Conservation (phyloP, 1,139 yeast genomes). For the Kazachstania sp. region DNA sequence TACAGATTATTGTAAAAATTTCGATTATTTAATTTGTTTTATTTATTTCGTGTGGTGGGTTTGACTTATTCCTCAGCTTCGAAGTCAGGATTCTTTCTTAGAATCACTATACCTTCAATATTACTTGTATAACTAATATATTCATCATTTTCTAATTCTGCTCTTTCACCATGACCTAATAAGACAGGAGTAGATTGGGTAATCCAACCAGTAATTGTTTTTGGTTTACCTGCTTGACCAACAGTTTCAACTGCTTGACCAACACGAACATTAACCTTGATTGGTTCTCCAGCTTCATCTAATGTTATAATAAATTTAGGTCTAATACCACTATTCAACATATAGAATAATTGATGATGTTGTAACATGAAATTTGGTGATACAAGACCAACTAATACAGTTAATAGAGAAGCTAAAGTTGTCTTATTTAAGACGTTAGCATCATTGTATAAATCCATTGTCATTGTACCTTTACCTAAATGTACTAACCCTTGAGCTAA, state of each 20-base stretch:
- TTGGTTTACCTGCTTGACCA: constrained; percentile 98
- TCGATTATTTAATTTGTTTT: neutral
- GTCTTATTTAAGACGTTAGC: constrained; percentile 82
- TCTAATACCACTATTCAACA: constrained; percentile 79
- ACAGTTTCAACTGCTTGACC: constrained; percentile 99
- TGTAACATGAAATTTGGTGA: constrained; percentile 66
- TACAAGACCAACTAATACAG: constrained; percentile 74
- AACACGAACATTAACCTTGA: constrained; percentile 93
- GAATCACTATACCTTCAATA: constrained; percentile 86
- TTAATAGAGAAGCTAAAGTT: constrained; percentile 80
- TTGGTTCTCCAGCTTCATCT: constrained; percentile 78
- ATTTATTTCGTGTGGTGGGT: neutral
- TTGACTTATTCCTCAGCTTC: constrained; percentile 44
- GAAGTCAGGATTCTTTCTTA: constrained; percentile 83
- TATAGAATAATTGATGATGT: constrained; percentile 75
- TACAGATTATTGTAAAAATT: neutral
- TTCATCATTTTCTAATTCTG: constrained; percentile 86
- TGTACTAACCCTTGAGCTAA: constrained; percentile 92
- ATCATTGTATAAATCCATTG: constrained; percentile 85
- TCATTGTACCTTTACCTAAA: constrained; percentile 86
- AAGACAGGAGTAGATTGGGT: constrained; percentile 97
- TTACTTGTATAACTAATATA: constrained; percentile 75
- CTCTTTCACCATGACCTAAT: constrained; percentile 89
- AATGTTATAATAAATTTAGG: constrained; percentile 92
- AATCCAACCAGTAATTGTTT: constrained; percentile 98